Percentiles rank a stretch among this genome's conserved stretches.
Evolutionary conservation across 2,329 filamentous ascomycete genomes (phyloP).

Genomic region (Colletotrichum scovillei): DNA sequence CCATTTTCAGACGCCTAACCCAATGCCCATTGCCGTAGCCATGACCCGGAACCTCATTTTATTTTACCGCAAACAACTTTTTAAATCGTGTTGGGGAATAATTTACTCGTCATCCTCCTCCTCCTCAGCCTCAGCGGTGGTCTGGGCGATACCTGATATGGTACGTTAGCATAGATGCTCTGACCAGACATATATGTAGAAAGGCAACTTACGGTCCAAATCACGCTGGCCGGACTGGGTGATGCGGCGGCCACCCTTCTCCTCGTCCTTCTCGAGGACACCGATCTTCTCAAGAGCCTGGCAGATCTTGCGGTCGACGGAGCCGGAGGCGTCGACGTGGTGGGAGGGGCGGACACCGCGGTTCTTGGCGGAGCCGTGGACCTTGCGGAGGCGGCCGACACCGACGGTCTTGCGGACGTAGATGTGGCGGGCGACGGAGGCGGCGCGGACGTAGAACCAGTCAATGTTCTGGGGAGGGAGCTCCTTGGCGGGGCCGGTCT

Average conservation of each 20-base stretch:
- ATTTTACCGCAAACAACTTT: slow-evolving; percentile 21
- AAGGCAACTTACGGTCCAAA: slow-evolving; percentile 79
- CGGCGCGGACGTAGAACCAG: slow-evolving; percentile 94
- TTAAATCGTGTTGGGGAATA: slow-evolving; percentile 7
- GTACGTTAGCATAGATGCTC: slow-evolving; percentile 1
- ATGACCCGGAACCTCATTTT: slow-evolving; percentile 20
- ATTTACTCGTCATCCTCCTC: slow-evolving; percentile 75
- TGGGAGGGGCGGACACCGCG: slow-evolving; percentile 90
- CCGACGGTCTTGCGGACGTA: slow-evolving; percentile 99
- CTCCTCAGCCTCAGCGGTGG: slow-evolving; percentile 78
- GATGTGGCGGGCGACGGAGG: slow-evolving; percentile 95
- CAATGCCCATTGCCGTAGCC: slow-evolving; percentile 28
- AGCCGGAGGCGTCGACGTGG: slow-evolving; percentile 95
- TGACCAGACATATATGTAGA: not conserved
- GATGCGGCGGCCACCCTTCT: slow-evolving; percentile 98
- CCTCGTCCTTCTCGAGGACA: slow-evolving; percentile 96
- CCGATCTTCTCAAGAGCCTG: slow-evolving; percentile 99
- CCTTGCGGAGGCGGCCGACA: slow-evolving; percentile 96
- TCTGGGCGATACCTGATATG: slow-evolving; percentile 77
- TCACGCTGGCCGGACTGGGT: slow-evolving; percentile 98
- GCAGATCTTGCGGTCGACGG: slow-evolving; percentile 96
- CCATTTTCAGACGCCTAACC: slow-evolving; percentile 35
- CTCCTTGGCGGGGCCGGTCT: slow-evolving; percentile 97
- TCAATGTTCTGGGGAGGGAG: slow-evolving; percentile 97
- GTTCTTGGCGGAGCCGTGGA: slow-evolving; percentile 97